Conservation (phyloP, 1,284 basidiomycete genomes). For the Somion occarium region DNA sequence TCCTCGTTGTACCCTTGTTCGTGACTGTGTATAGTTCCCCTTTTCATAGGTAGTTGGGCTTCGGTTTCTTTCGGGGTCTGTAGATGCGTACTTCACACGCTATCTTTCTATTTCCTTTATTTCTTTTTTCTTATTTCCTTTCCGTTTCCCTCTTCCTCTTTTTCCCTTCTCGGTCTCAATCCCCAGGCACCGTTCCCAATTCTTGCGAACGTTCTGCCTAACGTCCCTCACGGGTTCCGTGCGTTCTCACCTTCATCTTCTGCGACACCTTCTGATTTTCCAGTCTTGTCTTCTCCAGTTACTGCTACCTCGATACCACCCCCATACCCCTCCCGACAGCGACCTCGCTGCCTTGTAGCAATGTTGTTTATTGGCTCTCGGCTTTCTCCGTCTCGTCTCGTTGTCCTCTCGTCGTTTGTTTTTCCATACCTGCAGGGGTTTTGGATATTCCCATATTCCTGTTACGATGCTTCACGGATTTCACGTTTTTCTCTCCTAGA, state of each 20-base stretch:
- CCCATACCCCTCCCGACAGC: conserved; percentile 5
- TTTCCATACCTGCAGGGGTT: too few relatives aligned
- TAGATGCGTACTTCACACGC: neutral
- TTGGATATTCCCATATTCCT: neutral
- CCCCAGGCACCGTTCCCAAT: neutral
- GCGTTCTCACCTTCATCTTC: conserved; percentile 2
- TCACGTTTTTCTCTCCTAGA: neutral
- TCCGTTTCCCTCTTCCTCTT: neutral
- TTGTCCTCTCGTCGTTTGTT: neutral
- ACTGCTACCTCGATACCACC: neutral
- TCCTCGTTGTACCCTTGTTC: neutral
- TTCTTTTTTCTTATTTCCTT: neutral
- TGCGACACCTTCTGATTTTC: conserved; percentile 7
- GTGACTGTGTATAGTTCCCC: conserved; percentile 4
- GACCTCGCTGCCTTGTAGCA: conserved; percentile 3
- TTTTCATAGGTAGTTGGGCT: neutral
- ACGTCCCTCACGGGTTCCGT: conserved; percentile 1
- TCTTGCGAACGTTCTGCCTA: neutral
- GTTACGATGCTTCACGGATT: neutral
- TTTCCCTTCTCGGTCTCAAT: neutral
- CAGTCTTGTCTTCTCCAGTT: conserved; percentile 3
- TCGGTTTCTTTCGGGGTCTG: neutral
- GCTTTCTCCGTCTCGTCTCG: conserved; percentile 1
- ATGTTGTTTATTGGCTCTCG: conserved; percentile 4
- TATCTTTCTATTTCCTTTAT: neutral